Conservation (phyloP, 176 grass and related monocot genomes). For the Eragrostis nindensis region DNA sequence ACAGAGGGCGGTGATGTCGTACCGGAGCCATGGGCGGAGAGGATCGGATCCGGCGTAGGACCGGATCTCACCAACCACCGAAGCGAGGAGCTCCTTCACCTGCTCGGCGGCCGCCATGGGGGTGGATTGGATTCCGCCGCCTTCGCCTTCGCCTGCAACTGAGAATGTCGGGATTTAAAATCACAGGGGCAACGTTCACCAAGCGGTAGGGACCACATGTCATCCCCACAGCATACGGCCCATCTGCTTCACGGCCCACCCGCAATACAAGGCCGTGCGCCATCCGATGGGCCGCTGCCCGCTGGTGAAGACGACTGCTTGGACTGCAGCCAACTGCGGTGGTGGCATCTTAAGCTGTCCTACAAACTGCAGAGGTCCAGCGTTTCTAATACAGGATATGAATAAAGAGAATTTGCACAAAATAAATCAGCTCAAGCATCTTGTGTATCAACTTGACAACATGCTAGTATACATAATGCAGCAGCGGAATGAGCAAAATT, state of each 20-base stretch:
- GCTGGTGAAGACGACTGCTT: too few relatives aligned
- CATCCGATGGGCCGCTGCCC: background rate
- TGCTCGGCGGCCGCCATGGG: constrained; percentile 67
- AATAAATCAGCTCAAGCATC: background rate
- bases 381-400: background rate
- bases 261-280: background rate
- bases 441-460: background rate
- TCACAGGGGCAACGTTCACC: too few relatives aligned
- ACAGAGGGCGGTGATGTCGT: background rate
- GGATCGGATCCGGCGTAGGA: constrained; percentile 73
- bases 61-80: constrained; percentile 66
- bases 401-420: background rate
- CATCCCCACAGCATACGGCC: background rate
- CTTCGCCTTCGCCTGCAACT: too few relatives aligned
- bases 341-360: too few relatives aligned
- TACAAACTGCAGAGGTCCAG: background rate
- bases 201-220: background rate
- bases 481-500: background rate
- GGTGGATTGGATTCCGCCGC: background rate
- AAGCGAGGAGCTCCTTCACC: constrained; percentile 64
- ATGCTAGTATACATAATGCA: background rate
- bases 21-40: constrained; percentile 86
- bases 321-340: too few relatives aligned
- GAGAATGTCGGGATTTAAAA: too few relatives aligned
- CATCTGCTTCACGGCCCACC: background rate